A percentile compares a stretch with the other conserved stretches of the same genome.
These are phyloP conservation scores for Nakaseomyces glabratus DNA, from an alignment of 1,139 yeast genomes.

Conservation along the genomic window DNA sequence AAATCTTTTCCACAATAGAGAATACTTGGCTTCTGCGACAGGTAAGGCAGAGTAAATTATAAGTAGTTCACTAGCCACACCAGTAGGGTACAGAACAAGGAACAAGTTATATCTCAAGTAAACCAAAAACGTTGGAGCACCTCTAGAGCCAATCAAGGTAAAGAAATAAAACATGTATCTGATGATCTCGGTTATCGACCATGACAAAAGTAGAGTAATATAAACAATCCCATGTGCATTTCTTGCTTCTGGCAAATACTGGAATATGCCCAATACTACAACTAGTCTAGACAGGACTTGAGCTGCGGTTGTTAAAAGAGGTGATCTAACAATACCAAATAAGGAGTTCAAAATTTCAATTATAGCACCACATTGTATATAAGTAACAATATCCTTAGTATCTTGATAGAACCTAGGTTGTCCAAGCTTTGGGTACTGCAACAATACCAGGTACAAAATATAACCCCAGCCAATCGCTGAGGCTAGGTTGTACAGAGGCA, in stretches of 20 bases:
- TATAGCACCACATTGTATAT: conserved; percentile 75
- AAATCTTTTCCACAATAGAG: conserved; percentile 45
- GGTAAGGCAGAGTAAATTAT: conserved; percentile 61
- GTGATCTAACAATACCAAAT: conserved; percentile 74
- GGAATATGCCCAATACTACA: conserved; percentile 77
- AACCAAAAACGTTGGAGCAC: conserved; percentile 48
- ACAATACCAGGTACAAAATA: conserved; percentile 42
- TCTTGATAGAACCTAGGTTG: conserved; percentile 54
- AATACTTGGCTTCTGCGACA: conserved; percentile 47
- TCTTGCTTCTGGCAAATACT: conserved; percentile 62
- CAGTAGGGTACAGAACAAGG: conserved; percentile 76
- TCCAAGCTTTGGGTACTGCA: conserved; percentile 36
- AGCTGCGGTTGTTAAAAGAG: conserved; percentile 69
- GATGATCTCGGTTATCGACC: conserved; percentile 86
- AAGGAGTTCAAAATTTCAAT: conserved; percentile 74
- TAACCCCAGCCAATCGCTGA: conserved; percentile 63
- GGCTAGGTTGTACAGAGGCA: conserved; percentile 50
- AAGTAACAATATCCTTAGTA: conserved; percentile 51
- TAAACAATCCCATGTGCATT: conserved; percentile 45
- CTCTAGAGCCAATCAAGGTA: conserved; percentile 32
- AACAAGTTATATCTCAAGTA: conserved; percentile 80
- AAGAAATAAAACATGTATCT: conserved; percentile 79
- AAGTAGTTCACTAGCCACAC: conserved; percentile 74
- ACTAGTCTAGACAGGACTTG: conserved; percentile 82
- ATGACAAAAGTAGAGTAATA: conserved; percentile 62